Conservation (phyloP, 2,329 filamentous ascomycete genomes). For the Cladosporium sphaerospermum region DNA sequence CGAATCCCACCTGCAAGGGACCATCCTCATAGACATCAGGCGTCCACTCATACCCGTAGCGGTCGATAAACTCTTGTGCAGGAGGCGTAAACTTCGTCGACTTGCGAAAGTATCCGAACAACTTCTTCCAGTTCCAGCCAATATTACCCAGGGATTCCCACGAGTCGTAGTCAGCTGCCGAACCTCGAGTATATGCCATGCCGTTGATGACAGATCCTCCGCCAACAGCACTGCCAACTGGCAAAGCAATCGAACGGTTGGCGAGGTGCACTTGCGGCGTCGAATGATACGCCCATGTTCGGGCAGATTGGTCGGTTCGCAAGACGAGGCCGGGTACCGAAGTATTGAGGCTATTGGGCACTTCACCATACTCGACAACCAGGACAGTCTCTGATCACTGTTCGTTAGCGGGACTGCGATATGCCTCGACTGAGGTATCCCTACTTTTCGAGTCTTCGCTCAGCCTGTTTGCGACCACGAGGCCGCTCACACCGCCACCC, state of each 20-base stretch:
- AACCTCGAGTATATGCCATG: conserved; percentile 8
- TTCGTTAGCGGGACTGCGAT: neutral
- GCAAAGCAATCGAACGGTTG: neutral
- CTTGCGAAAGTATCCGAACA: conserved; percentile 31
- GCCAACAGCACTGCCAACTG: neutral
- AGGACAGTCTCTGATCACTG: conserved; percentile 3
- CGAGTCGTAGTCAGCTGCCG: neutral
- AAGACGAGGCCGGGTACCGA: conserved; percentile 3
- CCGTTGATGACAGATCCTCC: conserved; percentile 4
- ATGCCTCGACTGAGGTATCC: neutral
- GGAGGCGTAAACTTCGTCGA: conserved; percentile 18
- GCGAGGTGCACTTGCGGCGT: conserved; percentile 1
- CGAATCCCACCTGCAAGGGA: conserved; percentile 3
- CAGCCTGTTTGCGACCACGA: conserved; percentile 33
- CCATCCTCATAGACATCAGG: conserved; percentile 2
- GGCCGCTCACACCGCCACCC: conserved; percentile 34
- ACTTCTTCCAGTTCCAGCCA: conserved; percentile 36
- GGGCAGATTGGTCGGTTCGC: conserved; percentile 2
- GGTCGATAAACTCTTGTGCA: neutral
- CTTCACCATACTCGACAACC: conserved; percentile 6
- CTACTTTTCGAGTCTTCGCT: conserved; percentile 11
- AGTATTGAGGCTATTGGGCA: conserved; percentile 2
- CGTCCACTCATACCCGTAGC: conserved; percentile 5
- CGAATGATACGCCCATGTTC: neutral
- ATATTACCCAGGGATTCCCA: conserved; percentile 29